phyloP scores from a whole-genome alignment of 139 green algal genomes.

The Yamagishiella unicocca region DNA sequence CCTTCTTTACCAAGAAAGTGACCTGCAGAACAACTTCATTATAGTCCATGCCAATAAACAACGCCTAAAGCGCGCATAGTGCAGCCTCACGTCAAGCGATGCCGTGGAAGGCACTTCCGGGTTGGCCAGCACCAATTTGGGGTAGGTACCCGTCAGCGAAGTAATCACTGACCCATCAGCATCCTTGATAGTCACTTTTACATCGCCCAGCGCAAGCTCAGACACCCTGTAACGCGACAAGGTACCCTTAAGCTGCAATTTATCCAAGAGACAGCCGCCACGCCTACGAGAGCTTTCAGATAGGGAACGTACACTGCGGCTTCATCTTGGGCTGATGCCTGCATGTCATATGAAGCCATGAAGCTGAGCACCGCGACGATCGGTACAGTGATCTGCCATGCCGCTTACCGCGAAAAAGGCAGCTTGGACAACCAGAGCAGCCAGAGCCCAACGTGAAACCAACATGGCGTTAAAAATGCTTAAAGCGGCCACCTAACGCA shows the following conservation, averaged over 20 bases:
- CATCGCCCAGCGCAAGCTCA: constrained; percentile 1
- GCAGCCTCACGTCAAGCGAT: constrained; percentile 21
- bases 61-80: not conserved
- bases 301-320: not conserved
- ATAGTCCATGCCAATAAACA: not conserved
- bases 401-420: not conserved
- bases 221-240: constrained; percentile 9
- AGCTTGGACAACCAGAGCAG: not conserved
- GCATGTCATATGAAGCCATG: not conserved
- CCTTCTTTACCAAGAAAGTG: constrained; percentile 22
- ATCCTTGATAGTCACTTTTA: constrained; percentile 23
- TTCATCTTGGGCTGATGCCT: constrained; percentile 12
- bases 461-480: not conserved
- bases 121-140: constrained; percentile 38
- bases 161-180: constrained; percentile 10
- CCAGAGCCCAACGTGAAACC: not conserved
- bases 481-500: no score
- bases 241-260: not conserved
- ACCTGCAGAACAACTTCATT: constrained; percentile 36
- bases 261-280: not conserved
- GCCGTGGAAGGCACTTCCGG: constrained; percentile 9
- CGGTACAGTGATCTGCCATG: not conserved
- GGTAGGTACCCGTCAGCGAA: not conserved
- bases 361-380: not conserved
- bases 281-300: no score